Conservation (phyloP, 192 early-diverging fungal species). For the Linnemannia zychae region DNA sequence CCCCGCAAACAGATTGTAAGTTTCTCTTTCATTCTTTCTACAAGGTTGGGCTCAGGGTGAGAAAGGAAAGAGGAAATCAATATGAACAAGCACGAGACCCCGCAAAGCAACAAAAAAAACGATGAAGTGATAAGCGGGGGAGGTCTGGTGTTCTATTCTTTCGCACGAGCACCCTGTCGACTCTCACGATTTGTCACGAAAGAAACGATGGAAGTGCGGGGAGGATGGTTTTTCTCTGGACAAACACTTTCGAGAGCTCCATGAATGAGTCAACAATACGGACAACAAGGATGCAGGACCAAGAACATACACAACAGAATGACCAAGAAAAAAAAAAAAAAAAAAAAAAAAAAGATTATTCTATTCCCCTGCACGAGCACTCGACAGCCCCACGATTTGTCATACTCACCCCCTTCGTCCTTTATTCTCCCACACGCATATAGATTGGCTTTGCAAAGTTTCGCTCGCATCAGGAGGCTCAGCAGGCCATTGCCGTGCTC, state of each 20-base stretch:
- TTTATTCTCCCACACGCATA: slow-evolving; percentile 49
- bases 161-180: not conserved
- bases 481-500: slow-evolving; percentile 92
- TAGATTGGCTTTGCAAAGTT: slow-evolving; percentile 99
- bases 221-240: too few relatives aligned
- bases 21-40: slow-evolving; percentile 13
- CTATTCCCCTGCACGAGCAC: not conserved
- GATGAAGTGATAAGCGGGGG: not conserved
- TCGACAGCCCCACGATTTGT: not conserved
- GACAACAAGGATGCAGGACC: too few relatives aligned
- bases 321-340: too few relatives aligned
- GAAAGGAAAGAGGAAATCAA: not conserved
- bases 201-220: not conserved
- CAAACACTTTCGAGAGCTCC: too few relatives aligned
- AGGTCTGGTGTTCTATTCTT: not conserved
- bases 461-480: slow-evolving; percentile 89
- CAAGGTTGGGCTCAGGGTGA: not conserved
- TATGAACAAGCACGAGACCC: not conserved
- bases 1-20: slow-evolving; percentile 92
- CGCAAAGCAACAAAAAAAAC: not conserved
- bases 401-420: not conserved
- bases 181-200: not conserved
- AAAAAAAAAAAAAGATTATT: not conserved
- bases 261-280: too few relatives aligned
- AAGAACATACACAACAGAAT: too few relatives aligned